Conservation (phyloP, 805 yeast genomes). For the Kodamaea fukazawae region DNA sequence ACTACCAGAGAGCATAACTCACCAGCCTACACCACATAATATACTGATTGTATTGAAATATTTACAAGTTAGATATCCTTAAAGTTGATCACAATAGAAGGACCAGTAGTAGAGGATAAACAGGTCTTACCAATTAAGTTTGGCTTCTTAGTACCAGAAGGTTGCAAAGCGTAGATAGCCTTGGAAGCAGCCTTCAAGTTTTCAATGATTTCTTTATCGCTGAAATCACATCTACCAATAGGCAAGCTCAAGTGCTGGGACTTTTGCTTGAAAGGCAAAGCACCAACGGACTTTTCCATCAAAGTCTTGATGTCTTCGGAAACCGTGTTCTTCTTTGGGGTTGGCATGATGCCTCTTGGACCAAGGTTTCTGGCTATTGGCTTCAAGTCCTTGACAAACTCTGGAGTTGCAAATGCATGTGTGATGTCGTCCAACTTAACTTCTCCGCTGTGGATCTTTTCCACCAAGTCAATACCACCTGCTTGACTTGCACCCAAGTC, state of each 20-base stretch:
- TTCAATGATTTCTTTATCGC: slow-evolving; percentile 69
- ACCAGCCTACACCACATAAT: too few relatives aligned
- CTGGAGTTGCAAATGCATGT: slow-evolving; percentile 83
- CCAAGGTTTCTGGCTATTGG: slow-evolving; percentile 80
- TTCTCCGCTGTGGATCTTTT: slow-evolving; percentile 51
- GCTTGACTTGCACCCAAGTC: slow-evolving; percentile 58
- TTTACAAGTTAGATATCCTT: slow-evolving; percentile 15
- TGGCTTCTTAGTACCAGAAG: slow-evolving; percentile 65
- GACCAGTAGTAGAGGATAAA: slow-evolving; percentile 72
- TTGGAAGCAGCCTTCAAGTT: slow-evolving; percentile 67
- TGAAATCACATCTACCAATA: slow-evolving; percentile 73
- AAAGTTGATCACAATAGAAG: slow-evolving; percentile 64
- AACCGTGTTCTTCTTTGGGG: slow-evolving; percentile 82
- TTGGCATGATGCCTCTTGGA: slow-evolving; percentile 87
- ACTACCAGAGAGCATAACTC: too few relatives aligned
- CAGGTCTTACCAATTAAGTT: slow-evolving; percentile 67
- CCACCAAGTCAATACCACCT: slow-evolving; percentile 73
- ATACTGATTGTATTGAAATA: neutral
- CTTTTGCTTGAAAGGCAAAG: slow-evolving; percentile 76
- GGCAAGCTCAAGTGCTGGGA: slow-evolving; percentile 60
- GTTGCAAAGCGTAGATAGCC: slow-evolving; percentile 54
- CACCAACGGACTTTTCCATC: slow-evolving; percentile 57
- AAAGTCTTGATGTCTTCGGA: slow-evolving; percentile 57
- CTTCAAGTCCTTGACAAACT: slow-evolving; percentile 59
- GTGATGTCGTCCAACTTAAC: slow-evolving; percentile 55